Conservation (phyloP, 108 stramenopile genomes). For the Nitzschia palea region DNA sequence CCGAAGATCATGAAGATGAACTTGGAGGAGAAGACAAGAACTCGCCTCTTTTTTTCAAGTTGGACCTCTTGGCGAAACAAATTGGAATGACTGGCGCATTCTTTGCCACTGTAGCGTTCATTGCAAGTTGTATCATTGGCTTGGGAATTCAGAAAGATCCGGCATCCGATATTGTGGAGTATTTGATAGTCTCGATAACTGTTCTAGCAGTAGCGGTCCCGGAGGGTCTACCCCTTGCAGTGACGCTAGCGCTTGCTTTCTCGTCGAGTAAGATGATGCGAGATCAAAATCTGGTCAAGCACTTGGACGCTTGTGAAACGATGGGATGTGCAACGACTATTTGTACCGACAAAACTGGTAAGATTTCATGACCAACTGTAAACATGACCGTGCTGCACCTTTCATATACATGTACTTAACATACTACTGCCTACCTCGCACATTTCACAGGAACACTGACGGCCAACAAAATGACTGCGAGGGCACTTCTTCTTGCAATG, state of each 20-base stretch:
- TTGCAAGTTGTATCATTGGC: slow-evolving; percentile 82
- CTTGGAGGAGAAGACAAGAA: slow-evolving; percentile 65
- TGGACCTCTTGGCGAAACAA: slow-evolving; percentile 81
- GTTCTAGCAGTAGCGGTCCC: slow-evolving; percentile 98
- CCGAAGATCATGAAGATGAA: slow-evolving; percentile 62
- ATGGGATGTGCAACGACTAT: slow-evolving; percentile 99
- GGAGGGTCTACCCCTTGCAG: slow-evolving; percentile 98
- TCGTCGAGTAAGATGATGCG: slow-evolving; percentile 92
- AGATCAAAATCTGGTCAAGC: slow-evolving; percentile 95
- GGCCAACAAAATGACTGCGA: slow-evolving; percentile 95
- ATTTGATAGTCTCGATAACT: slow-evolving; percentile 75
- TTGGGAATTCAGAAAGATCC: slow-evolving; percentile 48
- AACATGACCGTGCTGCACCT: too few species aligned
- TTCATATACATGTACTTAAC: slow-evolving; percentile 1
- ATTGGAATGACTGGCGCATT: slow-evolving; percentile 84
- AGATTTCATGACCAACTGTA: background rate
- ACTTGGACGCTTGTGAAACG: slow-evolving; percentile 97
- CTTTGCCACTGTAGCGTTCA: slow-evolving; percentile 72
- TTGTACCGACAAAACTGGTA: slow-evolving; percentile 95
- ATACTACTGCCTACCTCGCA: slow-evolving; percentile 2
- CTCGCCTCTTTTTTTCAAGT: slow-evolving; percentile 84
- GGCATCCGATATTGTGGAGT: slow-evolving; percentile 55
- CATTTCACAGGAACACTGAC: slow-evolving; percentile 83
- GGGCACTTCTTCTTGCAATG: slow-evolving; percentile 51
- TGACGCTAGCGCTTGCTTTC: slow-evolving; percentile 92